Percentiles rank a stretch among this genome's conserved stretches.
Conservation (phyloP, 768 basidiomycete genomes). For the Russula sp. region DNA sequence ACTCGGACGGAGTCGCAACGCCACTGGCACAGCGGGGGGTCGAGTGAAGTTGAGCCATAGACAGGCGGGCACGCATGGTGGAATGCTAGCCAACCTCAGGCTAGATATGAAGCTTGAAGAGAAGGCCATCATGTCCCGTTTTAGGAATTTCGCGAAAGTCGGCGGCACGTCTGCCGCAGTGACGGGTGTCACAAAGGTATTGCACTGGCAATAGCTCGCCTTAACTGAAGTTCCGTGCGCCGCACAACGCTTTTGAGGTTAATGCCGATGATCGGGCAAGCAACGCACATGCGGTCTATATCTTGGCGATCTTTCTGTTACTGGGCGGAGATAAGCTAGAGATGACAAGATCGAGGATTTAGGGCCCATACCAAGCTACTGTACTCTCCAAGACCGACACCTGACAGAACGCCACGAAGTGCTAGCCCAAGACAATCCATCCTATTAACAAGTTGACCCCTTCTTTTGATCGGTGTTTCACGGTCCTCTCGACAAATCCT, state of each 20-base stretch:
- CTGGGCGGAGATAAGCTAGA: slow-evolving; percentile 17
- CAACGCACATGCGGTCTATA: not conserved
- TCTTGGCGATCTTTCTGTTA: slow-evolving; percentile 1
- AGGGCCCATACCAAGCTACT: not conserved
- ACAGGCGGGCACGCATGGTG: too few relatives aligned
- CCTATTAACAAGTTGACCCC: not conserved
- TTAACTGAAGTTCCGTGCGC: too few relatives aligned
- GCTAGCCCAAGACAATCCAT: not conserved
- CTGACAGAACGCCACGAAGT: not conserved
- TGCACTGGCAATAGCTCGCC: too few relatives aligned
- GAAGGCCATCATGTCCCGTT: not conserved
- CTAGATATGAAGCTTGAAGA: not conserved
- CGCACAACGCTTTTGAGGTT: not conserved
- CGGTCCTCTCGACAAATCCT: not conserved
- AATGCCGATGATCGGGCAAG: not conserved
- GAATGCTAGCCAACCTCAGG: too few relatives aligned
- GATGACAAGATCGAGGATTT: slow-evolving; percentile 5
- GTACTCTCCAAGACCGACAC: too few relatives aligned
- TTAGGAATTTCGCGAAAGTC: too few relatives aligned
- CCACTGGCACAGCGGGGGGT: too few relatives aligned
- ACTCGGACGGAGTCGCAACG: too few relatives aligned
- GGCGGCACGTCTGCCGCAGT: too few relatives aligned
- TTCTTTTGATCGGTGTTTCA: not conserved
- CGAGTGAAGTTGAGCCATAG: too few relatives aligned
- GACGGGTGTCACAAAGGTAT: not conserved